These are phyloP conservation scores for Furcasterigmium furcatum DNA, from an alignment of 2,329 filamentous ascomycete species.

Conservation along the genomic window DNA sequence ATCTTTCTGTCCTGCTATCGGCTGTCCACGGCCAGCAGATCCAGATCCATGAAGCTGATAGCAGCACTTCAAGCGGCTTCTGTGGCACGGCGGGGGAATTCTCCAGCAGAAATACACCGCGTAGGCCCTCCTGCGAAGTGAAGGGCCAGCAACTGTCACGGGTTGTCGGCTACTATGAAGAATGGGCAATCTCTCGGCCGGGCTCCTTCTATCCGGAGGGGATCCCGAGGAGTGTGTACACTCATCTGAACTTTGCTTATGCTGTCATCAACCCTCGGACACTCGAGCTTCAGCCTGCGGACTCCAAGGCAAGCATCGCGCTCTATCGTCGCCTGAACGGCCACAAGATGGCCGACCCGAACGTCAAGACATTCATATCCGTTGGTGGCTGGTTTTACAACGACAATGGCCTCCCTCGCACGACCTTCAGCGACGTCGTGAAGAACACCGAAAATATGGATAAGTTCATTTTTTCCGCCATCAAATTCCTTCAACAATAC, in stretches of 20 bases:
- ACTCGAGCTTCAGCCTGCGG: slow-evolving; percentile 17
- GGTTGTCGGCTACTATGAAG: slow-evolving; percentile 25
- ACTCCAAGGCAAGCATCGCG: background rate
- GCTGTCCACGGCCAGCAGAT: too few species aligned
- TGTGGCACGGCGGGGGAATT: slow-evolving; percentile 24
- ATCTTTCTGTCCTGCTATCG: too few species aligned
- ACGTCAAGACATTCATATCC: slow-evolving; percentile 27
- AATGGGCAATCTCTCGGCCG: slow-evolving; percentile 12
- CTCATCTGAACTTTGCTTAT: slow-evolving; percentile 31
- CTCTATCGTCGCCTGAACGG: slow-evolving; percentile 22
- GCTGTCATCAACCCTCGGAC: slow-evolving; percentile 22
- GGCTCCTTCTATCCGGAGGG: slow-evolving; percentile 13
- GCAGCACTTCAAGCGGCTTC: slow-evolving; percentile 19
- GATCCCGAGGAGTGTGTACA: slow-evolving; percentile 11
- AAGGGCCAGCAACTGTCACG: background rate
- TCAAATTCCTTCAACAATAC: slow-evolving; percentile 30
- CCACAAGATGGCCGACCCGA: slow-evolving; percentile 18
- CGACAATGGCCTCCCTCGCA: slow-evolving; percentile 25
- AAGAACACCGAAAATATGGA: slow-evolving; percentile 2
- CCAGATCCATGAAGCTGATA: too few species aligned
- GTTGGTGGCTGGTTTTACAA: slow-evolving; percentile 39
- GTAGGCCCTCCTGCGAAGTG: background rate
- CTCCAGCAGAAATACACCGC: slow-evolving; percentile 8
- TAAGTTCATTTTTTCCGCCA: slow-evolving; percentile 30
- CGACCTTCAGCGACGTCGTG: slow-evolving; percentile 18